Evolutionary conservation across 2,329 filamentous ascomycete genomes (phyloP).

Genomic region (Talaromyces sp.): DNA sequence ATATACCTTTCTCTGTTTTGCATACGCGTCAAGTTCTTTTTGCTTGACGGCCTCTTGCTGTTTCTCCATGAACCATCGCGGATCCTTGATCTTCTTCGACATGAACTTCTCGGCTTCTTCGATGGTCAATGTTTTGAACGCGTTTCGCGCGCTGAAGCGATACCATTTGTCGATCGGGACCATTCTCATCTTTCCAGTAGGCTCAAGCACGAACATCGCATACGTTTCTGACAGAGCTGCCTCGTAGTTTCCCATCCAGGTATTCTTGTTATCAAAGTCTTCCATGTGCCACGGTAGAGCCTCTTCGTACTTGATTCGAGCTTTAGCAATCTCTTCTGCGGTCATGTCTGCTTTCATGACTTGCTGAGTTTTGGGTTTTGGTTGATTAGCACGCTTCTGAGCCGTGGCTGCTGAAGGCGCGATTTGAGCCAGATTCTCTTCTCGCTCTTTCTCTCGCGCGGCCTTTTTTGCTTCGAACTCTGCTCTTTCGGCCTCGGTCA

Average conservation of each 20-base stretch:
- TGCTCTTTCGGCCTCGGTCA: constrained; percentile 66
- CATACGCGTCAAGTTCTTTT: constrained; percentile 59
- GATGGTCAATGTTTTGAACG: constrained; percentile 72
- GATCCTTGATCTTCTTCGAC: constrained; percentile 71
- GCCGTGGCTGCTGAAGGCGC: constrained; percentile 71
- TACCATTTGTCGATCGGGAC: constrained; percentile 96
- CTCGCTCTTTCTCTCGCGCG: constrained; percentile 79
- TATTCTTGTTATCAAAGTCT: constrained; percentile 92
- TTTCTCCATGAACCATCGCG: constrained; percentile 74
- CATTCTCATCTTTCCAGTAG: constrained; percentile 71
- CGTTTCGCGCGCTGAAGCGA: constrained; percentile 53
- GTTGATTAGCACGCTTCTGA: constrained; percentile 64
- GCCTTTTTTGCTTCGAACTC: constrained; percentile 60
- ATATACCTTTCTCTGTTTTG: constrained; percentile 46
- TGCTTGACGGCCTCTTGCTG: constrained; percentile 52
- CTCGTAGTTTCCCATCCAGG: constrained; percentile 90
- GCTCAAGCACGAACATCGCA: constrained; percentile 74
- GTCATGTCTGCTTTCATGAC: constrained; percentile 78
- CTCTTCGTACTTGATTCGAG: constrained; percentile 78
- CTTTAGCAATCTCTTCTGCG: constrained; percentile 65
- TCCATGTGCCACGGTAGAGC: constrained; percentile 95
- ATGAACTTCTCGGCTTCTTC: constrained; percentile 84
- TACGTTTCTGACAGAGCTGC: constrained; percentile 77
- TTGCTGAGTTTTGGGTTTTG: constrained; percentile 78
- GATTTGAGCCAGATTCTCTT: constrained; percentile 86